Evolutionary conservation across 768 basidiomycete species (phyloP).

Genomic region (Leccinum barrowsii): DNA sequence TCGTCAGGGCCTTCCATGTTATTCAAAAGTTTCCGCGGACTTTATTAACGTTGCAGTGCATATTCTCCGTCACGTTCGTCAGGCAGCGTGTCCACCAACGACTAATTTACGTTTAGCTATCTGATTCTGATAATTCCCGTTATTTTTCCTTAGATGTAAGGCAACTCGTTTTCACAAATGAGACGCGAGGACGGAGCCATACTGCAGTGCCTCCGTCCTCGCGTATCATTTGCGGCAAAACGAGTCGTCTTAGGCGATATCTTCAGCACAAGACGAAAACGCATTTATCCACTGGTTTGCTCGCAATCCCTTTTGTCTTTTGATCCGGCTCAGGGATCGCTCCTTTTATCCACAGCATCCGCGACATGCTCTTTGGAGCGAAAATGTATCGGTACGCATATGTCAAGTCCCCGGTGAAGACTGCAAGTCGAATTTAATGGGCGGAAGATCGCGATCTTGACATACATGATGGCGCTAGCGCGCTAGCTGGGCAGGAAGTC

Average conservation of each 20-base stretch:
- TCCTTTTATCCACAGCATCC: constrained; percentile 11
- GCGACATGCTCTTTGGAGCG: constrained; percentile 4
- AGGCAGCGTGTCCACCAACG: constrained; percentile 20
- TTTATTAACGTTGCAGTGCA: background rate
- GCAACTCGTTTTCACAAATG: constrained; percentile 8
- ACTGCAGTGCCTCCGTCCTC: constrained; percentile 5
- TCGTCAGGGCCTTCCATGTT: background rate
- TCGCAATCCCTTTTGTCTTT: constrained; percentile 12
- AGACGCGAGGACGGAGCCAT: constrained; percentile 9
- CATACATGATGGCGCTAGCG: background rate
- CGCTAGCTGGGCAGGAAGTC: constrained; percentile 5
- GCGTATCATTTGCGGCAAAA: constrained; percentile 12
- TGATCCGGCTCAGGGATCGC: constrained; percentile 29
- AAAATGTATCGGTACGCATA: constrained; percentile 9
- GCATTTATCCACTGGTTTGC: constrained; percentile 5
- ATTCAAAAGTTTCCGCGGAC: background rate
- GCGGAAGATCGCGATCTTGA: constrained; percentile 14
- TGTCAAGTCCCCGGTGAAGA: constrained; percentile 3
- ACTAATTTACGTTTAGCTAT: constrained; percentile 24
- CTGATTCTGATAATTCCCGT: constrained; percentile 9
- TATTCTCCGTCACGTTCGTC: constrained; percentile 3
- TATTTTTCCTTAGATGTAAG: constrained; percentile 9
- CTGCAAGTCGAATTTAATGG: constrained; percentile 5
- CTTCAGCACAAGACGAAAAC: constrained; percentile 6
- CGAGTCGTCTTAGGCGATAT: constrained; percentile 1